Conservation (phyloP, 768 basidiomycete genomes). For the Collybia sp. region DNA sequence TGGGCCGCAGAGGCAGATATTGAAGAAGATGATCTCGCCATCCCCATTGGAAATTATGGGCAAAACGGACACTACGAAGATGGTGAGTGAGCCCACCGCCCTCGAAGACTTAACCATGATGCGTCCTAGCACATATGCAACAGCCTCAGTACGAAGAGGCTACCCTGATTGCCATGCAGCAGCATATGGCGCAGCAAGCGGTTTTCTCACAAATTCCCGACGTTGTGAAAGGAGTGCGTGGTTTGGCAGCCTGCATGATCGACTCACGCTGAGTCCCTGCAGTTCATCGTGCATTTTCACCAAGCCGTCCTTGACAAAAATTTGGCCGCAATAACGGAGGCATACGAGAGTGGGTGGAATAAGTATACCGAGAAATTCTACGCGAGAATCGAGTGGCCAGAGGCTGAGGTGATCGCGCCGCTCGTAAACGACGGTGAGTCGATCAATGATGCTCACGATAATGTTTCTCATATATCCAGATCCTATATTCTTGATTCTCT, state of each 20-base stretch:
- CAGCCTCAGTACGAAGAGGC: slow-evolving; percentile 71
- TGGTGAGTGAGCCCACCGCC: slow-evolving; percentile 30
- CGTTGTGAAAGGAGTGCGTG: slow-evolving; percentile 78
- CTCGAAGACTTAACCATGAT: slow-evolving; percentile 2
- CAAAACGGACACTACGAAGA: slow-evolving; percentile 66
- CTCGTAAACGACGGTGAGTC: slow-evolving; percentile 85
- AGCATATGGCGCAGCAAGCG: slow-evolving; percentile 79
- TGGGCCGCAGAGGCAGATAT: slow-evolving; percentile 81
- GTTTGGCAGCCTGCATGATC: slow-evolving; percentile 2
- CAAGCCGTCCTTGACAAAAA: slow-evolving; percentile 91
- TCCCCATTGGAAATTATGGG: slow-evolving; percentile 67
- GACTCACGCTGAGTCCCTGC: slow-evolving; percentile 7
- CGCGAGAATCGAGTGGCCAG: slow-evolving; percentile 92
- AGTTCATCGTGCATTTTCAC: slow-evolving; percentile 96
- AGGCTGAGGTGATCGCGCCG: slow-evolving; percentile 92
- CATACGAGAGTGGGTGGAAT: slow-evolving; percentile 98
- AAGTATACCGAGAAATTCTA: slow-evolving; percentile 96
- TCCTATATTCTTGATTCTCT: slow-evolving; percentile 93
- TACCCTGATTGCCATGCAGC: slow-evolving; percentile 68
- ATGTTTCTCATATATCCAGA: slow-evolving; percentile 36
- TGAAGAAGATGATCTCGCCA: slow-evolving; percentile 73
- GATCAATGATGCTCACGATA: not conserved
- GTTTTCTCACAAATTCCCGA: slow-evolving; percentile 84
- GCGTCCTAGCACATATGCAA: slow-evolving; percentile 35
- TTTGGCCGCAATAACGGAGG: slow-evolving; percentile 82